These are phyloP conservation scores for Amylostereum chailletii DNA, from an alignment of 1,284 basidiomycete genomes.

Conservation along the genomic window DNA sequence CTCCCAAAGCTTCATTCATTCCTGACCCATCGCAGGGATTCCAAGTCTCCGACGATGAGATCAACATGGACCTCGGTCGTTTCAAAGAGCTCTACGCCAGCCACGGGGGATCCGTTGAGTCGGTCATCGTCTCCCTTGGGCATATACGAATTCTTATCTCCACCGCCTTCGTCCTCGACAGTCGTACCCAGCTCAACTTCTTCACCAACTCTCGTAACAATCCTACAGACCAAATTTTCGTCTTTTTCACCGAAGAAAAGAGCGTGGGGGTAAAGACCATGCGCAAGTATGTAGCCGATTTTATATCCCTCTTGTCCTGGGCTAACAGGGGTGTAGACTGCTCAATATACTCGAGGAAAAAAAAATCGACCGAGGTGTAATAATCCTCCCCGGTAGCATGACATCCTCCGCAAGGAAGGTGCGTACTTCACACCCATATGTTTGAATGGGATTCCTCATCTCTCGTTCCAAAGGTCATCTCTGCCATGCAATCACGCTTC, in stretches of 20 bases:
- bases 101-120: constrained; percentile 61
- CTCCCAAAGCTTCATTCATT: not conserved
- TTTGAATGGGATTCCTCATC: constrained; percentile 1
- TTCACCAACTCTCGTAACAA: constrained; percentile 70
- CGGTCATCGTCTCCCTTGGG: constrained; percentile 11
- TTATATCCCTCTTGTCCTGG: constrained; percentile 1
- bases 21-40: constrained; percentile 52
- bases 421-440: constrained; percentile 14
- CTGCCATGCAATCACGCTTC: constrained; percentile 81
- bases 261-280: constrained; percentile 94
- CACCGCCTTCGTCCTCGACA: constrained; percentile 22
- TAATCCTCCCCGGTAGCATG: constrained; percentile 96
- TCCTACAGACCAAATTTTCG: constrained; percentile 77
- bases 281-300: constrained; percentile 69
- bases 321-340: constrained; percentile 44
- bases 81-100: constrained; percentile 68
- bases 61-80: constrained; percentile 71
- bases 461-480: constrained; percentile 59
- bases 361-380: constrained; percentile 84
- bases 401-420: constrained; percentile 95
- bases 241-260: constrained; percentile 90
- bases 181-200: constrained; percentile 84
- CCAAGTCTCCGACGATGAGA: constrained; percentile 86
- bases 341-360: constrained; percentile 85
- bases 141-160: not conserved